Percentiles rank a stretch among this genome's conserved stretches.
Conservation (phyloP, 345 rosid genomes). For the Hevea brasiliensis region DNA sequence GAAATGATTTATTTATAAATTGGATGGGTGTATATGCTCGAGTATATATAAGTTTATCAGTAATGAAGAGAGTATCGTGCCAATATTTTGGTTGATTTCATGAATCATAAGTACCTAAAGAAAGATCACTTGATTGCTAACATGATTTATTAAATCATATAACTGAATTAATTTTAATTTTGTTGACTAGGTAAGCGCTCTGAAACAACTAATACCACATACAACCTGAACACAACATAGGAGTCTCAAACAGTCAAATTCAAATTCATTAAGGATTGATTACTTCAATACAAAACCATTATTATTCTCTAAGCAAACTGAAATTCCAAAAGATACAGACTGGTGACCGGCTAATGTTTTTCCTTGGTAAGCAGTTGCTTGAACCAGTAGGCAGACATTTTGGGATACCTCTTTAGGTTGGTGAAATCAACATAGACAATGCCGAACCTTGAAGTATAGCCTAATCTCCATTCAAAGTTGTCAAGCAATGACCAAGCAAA, state of each 20-base stretch:
- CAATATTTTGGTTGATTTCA: no score
- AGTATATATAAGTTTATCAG: no score
- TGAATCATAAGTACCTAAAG: no score
- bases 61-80: no score
- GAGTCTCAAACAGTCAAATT: neutral
- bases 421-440: constrained; percentile 78
- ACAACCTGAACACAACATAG: no score
- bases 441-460: constrained; percentile 94
- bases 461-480: constrained; percentile 90
- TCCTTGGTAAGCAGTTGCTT: constrained; percentile 50
- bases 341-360: constrained; percentile 1
- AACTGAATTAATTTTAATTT: no score
- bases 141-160: no score
- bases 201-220: no score
- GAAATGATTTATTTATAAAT: no score
- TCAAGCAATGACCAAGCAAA: constrained; percentile 97
- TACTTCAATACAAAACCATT: neutral
- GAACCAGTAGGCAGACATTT: constrained; percentile 96
- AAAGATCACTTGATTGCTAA: no score
- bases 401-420: constrained; percentile 77
- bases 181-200: no score
- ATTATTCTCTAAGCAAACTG: neutral
- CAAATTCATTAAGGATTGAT: neutral
- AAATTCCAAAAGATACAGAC: neutral
- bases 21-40: no score